phyloP scores from a whole-genome alignment of 352 stramenopile genomes.

The Phytophthora fragariaefolia region DNA sequence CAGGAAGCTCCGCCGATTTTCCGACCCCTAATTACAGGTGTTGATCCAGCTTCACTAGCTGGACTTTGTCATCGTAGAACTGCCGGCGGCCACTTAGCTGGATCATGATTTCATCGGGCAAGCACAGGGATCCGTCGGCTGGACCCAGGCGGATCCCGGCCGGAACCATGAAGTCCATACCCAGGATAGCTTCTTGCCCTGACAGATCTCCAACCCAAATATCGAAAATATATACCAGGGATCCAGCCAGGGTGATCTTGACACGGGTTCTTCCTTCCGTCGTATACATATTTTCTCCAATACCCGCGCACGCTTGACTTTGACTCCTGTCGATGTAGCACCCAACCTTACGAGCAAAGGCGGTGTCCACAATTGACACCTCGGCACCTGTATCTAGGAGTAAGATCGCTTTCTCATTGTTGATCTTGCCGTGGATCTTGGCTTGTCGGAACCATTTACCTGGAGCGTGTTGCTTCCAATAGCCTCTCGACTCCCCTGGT shows the following conservation, averaged over 20 bases:
- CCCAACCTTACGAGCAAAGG: too few relatives aligned
- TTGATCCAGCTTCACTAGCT: not conserved
- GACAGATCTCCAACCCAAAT: not conserved
- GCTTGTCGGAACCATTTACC: not conserved
- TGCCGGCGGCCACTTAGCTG: not conserved
- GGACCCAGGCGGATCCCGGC: slow-evolving; percentile 16
- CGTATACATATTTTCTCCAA: not conserved
- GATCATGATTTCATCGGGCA: slow-evolving; percentile 16
- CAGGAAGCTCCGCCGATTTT: too few relatives aligned
- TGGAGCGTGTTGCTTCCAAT: slow-evolving; percentile 4
- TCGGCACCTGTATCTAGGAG: not conserved
- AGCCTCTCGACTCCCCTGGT: not conserved
- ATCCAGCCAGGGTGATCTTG: not conserved
- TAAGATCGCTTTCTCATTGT: not conserved
- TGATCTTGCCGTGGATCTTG: not conserved
- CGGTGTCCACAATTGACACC: not conserved
- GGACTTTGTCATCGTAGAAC: slow-evolving; percentile 3
- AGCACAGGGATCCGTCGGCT: not conserved
- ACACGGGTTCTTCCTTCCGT: not conserved
- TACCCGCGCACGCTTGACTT: not conserved
- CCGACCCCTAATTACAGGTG: not conserved
- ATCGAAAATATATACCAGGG: too few relatives aligned
- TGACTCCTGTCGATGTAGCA: not conserved
- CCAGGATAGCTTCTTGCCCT: not conserved
- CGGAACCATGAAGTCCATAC: slow-evolving; percentile 19